phyloP scores from a whole-genome alignment of 2,329 filamentous ascomycete genomes.

The Alternaria longipes region DNA sequence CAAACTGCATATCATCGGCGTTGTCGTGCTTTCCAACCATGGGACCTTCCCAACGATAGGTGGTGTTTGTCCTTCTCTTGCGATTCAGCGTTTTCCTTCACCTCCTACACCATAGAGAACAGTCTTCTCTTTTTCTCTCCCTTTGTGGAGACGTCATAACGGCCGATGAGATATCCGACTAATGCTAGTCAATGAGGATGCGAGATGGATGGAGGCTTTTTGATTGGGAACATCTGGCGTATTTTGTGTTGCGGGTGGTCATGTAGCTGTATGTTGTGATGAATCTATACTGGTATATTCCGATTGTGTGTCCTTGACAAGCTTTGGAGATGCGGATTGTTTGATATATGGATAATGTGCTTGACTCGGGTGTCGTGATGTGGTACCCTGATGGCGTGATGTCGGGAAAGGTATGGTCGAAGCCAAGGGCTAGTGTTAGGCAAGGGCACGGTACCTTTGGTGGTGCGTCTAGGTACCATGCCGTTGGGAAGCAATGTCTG shows the following conservation, averaged over 20 bases:
- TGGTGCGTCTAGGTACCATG: neutral
- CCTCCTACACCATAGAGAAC: constrained; percentile 28
- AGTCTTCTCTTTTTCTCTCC: constrained; percentile 19
- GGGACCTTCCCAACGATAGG: constrained; percentile 11
- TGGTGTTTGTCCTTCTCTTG: constrained; percentile 27
- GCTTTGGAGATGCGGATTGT: neutral
- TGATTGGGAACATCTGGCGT: constrained; percentile 8
- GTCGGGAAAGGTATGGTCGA: neutral
- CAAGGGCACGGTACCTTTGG: too few species aligned
- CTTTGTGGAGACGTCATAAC: constrained; percentile 23
- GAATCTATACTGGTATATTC: constrained; percentile 10
- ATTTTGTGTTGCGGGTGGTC: constrained; percentile 13
- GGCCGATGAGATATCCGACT: constrained; percentile 39
- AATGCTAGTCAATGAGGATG: constrained; percentile 30
- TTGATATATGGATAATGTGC: constrained; percentile 2
- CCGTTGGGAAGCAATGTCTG: neutral
- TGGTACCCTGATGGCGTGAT: constrained; percentile 34
- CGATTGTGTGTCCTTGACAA: neutral
- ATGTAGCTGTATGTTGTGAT: neutral
- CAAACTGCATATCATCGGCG: constrained; percentile 43
- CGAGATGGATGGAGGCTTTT: constrained; percentile 11
- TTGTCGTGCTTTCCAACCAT: constrained; percentile 25
- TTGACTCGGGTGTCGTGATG: constrained; percentile 2
- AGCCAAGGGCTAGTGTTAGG: neutral
- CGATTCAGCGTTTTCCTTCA: constrained; percentile 43